Evolutionary conservation across 306 rosid species (phyloP), one percentile per base, ranked within the genome.

Genomic region (Sechiopsis laciniata): DNA sequence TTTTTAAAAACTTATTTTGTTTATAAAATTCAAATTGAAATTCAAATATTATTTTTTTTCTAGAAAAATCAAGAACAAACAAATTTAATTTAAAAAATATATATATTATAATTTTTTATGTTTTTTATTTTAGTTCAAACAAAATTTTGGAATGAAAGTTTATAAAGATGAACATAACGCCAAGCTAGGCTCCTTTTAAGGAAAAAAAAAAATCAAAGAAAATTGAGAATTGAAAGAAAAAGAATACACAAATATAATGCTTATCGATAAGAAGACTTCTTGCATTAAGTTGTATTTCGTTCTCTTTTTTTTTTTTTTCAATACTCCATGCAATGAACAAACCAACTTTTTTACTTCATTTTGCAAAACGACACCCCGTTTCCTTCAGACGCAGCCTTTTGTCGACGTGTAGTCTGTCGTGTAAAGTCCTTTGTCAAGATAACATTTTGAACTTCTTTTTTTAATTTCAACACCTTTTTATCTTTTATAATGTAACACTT

Each of bases 371-470:
- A 69, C 57, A 20, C 35, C 35, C 10, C 57, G 26, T 45, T 51
- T 45, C 15, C 40, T 65, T 65, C 71, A 40, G 8, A 2, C 3
- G 71, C 71, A 37, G 71, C 71, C 71, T 3, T 65, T 65, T 65
- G 53, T 10, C 71, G 71, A 51, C 74, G 58, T 69, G 74, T 69
- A 69, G 58, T 51, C 54, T 69, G 73, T 3, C 57, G 73, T 69
- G 73, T 69, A 69, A 69, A 69, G 74, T 69, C 5, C 48, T 62
- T 1, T 65, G 29, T 37, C 29, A 10, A 1, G 71, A 65, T 65
- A 40, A 37, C 13, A 64, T 64, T 64, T 64, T 64, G 7, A 16
- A 32, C 45, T 16, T 32, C 48, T 20, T 15, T 62, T 62, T 59
- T 40, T 40, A 40, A 40, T 55, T 55, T 55, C 12, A 55, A 21